Percentiles rank a stretch among this genome's conserved stretches.
Evolutionary conservation across 2,329 filamentous ascomycete species (phyloP).

Genomic region (Rhinocladiella similis): DNA sequence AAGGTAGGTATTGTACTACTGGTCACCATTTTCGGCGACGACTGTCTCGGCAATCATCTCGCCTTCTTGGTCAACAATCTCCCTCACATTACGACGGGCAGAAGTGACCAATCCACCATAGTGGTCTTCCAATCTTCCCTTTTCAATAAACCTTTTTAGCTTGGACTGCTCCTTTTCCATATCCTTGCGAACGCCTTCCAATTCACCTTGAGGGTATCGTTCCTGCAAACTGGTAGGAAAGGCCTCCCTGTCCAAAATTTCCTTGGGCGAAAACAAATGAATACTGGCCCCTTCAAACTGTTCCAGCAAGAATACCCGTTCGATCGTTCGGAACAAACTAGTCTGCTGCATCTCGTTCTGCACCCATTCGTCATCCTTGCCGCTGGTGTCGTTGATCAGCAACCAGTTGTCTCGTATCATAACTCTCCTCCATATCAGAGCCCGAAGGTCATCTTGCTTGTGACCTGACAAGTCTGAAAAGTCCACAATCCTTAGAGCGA

Average conservation of each 20-base stretch:
- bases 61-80: conserved; percentile 17
- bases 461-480: conserved; percentile 39
- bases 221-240: conserved; percentile 20
- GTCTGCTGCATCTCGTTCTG: conserved; percentile 21
- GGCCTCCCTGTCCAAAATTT: conserved; percentile 17
- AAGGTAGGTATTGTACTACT: background rate
- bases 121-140: conserved; percentile 30
- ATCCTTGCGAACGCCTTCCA: conserved; percentile 24
- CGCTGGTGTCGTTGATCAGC: conserved; percentile 72
- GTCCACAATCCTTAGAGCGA: conserved; percentile 65
- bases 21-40: background rate
- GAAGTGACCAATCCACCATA: conserved; percentile 26
- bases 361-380: conserved; percentile 62
- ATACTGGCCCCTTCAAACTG: conserved; percentile 11
- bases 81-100: conserved; percentile 20
- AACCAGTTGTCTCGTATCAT: conserved; percentile 84
- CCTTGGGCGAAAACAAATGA: conserved; percentile 17
- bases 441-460: conserved; percentile 49
- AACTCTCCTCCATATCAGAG: conserved; percentile 83
- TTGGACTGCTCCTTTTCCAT: conserved; percentile 38
- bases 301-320: conserved; percentile 14
- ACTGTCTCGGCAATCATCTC: conserved; percentile 18
- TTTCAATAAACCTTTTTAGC: conserved; percentile 34
- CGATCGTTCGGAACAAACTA: conserved; percentile 21
- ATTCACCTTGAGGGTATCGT: conserved; percentile 18